Base-by-base conservation (phyloP, 106 monocot genomes). In the Apostasia shenzhenica region DNA sequence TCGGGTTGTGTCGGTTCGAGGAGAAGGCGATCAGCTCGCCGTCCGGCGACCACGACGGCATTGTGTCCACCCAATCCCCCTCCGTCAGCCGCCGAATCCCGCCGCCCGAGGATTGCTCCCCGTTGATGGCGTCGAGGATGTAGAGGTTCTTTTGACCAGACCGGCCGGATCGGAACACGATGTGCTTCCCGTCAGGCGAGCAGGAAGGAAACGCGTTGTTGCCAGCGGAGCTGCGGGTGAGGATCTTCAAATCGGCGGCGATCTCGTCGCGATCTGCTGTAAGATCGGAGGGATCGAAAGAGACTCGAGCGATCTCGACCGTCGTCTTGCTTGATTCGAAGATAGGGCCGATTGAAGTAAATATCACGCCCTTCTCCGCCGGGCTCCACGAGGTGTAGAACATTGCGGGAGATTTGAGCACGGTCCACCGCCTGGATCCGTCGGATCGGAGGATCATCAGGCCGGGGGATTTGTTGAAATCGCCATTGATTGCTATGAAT, bases 31-130 rank as follows among this genome's bases (percentile, higher is more conserved):
- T 92, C 7, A 81, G 73, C 43, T 80, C 52, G n/a, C 89, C 92
- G 54, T 79, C 72, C 45, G 92, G 91, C 1, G 95, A 97, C 95
- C 95, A 97, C 59, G 55, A n/a, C n/a, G 86, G 88, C 95, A 95
- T 95, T 41, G 95, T 95, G 69, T 95, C 89, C 44, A 83, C 73
- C 84, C 95, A 95, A 1, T 82, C 88, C 26, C 95, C 95, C 6
- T 86, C 74, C 9, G 91, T 95, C 10, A 95, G 61, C 51, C 68
- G 68, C 56, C 82, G 73, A 13, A 91, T 81, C 5, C 76, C 89
- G 0, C 71, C 77, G 1, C 72, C 67, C 13, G 56, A 64, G 6
- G 59, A 72, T 5, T 43, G 40, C 55, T 89, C 89, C 8, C 91
- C 91, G 10, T 72, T 66, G 2, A 77, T 70, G 13, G 92, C 83